These are phyloP conservation scores for Phellopilus nigrolimitatus DNA, from an alignment of 1,284 basidiomycete species.

Conservation along the genomic window DNA sequence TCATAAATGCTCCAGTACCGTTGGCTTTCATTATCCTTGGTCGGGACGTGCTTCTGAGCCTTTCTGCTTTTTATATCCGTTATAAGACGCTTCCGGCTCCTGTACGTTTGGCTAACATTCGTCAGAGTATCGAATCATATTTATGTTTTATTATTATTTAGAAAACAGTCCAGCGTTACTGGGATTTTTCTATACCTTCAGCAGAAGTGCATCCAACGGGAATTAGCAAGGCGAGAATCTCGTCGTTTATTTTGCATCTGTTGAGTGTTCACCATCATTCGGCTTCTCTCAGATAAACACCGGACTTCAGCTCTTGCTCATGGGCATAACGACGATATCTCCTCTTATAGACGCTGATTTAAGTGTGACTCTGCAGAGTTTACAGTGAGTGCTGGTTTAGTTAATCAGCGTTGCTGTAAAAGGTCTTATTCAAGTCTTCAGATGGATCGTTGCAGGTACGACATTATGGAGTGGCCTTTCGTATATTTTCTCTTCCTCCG, in stretches of 20 bases:
- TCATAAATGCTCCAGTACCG: constrained; percentile 51
- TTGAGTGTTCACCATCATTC: not conserved
- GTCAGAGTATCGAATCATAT: constrained; percentile 1
- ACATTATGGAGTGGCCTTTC: constrained; percentile 92
- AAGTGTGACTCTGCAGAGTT: constrained; percentile 46
- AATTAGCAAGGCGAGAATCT: constrained; percentile 74
- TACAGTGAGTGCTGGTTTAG: constrained; percentile 47
- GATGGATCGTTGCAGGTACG: constrained; percentile 82
- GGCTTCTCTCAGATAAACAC: constrained; percentile 75
- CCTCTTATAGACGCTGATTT: constrained; percentile 73
- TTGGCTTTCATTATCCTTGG: constrained; percentile 86
- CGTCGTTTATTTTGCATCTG: not conserved
- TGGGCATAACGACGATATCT: constrained; percentile 83
- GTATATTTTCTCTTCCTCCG: constrained; percentile 75
- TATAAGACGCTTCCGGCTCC: constrained; percentile 86
- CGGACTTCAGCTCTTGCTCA: constrained; percentile 83
- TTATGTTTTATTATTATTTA: constrained; percentile 30
- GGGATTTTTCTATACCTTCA: constrained; percentile 92
- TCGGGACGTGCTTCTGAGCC: constrained; percentile 80
- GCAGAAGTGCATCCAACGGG: constrained; percentile 88
- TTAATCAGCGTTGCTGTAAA: not conserved
- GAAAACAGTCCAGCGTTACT: constrained; percentile 92
- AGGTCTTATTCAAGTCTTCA: constrained; percentile 30
- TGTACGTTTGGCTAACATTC: constrained; percentile 41
- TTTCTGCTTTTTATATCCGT: constrained; percentile 93